These are phyloP conservation scores for Pseudonectria buxi DNA, from an alignment of 2,329 filamentous ascomycete genomes.

Conservation along the genomic window DNA sequence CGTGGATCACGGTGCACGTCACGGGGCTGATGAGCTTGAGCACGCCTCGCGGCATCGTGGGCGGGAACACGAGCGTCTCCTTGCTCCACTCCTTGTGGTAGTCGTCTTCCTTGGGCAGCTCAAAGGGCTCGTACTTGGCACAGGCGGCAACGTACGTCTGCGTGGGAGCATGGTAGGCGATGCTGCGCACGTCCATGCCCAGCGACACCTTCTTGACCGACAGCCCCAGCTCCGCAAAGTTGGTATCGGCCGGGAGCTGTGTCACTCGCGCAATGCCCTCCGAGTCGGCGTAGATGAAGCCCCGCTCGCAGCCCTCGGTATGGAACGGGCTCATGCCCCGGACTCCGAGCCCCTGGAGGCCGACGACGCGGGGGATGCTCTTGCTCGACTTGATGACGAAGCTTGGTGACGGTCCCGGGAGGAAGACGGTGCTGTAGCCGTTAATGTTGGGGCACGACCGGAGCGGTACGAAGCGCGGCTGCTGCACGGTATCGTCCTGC, in stretches of 20 bases:
- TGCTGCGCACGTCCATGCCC: conserved; percentile 60
- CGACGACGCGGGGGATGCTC: conserved; percentile 67
- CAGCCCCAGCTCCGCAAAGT: conserved; percentile 69
- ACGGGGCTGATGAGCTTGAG: conserved; percentile 73
- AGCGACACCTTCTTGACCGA: conserved; percentile 66
- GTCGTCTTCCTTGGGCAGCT: conserved; percentile 79
- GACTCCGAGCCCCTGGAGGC: conserved; percentile 61
- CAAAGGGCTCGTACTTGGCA: conserved; percentile 62
- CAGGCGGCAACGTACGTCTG: conserved; percentile 73
- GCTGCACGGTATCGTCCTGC: conserved; percentile 44
- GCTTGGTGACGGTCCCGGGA: conserved; percentile 71
- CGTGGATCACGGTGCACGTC: conserved; percentile 74
- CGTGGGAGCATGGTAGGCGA: conserved; percentile 71
- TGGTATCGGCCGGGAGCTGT: conserved; percentile 59
- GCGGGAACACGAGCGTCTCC: conserved; percentile 59
- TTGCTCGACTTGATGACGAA: conserved; percentile 80
- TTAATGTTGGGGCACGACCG: conserved; percentile 57
- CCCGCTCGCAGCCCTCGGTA: conserved; percentile 67
- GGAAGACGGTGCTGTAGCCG: conserved; percentile 75
- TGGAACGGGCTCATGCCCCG: conserved; percentile 70
- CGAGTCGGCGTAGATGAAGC: conserved; percentile 75
- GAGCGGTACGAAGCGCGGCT: conserved; percentile 46
- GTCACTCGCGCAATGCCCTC: conserved; percentile 68
- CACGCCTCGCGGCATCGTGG: conserved; percentile 62
- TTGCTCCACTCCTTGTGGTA: conserved; percentile 73